Conservation (phyloP, 441 rosid species). For the Corymbia citriodora region DNA sequence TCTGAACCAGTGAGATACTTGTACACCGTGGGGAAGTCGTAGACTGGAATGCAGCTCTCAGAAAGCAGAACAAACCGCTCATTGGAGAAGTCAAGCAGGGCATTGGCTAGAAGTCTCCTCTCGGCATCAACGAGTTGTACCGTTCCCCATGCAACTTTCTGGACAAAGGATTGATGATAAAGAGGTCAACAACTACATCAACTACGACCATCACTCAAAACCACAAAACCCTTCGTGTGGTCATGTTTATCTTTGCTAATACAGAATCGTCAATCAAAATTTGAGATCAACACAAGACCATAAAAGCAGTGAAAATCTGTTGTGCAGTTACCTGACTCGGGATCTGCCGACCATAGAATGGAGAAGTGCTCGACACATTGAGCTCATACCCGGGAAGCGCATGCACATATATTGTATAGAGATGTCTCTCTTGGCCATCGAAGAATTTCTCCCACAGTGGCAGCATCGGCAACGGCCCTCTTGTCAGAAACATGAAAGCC, state of each 20-base stretch:
- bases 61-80: conserved; percentile 90
- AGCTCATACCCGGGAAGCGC: conserved; percentile 45
- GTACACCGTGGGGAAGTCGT: conserved; percentile 74
- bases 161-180: neutral
- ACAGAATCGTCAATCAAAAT: neutral
- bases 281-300: neutral
- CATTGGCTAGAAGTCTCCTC: conserved; percentile 86
- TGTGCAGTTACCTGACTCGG: conserved; percentile 61
- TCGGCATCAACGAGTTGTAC: conserved; percentile 70
- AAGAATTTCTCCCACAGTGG: conserved; percentile 96
- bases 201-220: neutral
- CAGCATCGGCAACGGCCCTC: conserved; percentile 80
- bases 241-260: neutral
- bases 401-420: conserved; percentile 65
- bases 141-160: conserved; percentile 86
- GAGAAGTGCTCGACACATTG: conserved; percentile 53
- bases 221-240: neutral
- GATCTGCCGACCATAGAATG: conserved; percentile 65
- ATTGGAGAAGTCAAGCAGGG: conserved; percentile 77
- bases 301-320: neutral
- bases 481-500: conserved; percentile 89
- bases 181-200: neutral
- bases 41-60: conserved; percentile 91
- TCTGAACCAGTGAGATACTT: conserved; percentile 59
- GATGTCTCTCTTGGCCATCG: conserved; percentile 42